These are phyloP conservation scores for Arachis stenosperma DNA, from an alignment of 306 rosid species.

Conservation along the genomic window DNA sequence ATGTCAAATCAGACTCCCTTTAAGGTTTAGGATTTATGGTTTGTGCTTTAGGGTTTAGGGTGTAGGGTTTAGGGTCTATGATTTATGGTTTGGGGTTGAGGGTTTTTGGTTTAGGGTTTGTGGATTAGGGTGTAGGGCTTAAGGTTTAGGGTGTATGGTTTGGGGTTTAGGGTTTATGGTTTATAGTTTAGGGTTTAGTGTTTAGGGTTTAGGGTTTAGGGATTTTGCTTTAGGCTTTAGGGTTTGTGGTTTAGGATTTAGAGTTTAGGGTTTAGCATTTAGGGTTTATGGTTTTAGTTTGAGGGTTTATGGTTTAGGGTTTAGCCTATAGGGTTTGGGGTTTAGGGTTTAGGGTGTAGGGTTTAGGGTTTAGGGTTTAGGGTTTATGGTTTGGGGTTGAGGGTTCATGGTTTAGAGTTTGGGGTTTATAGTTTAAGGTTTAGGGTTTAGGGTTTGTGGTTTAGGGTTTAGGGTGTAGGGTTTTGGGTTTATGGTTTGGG, in stretches of 20 bases:
- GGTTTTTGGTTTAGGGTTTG: too few species aligned
- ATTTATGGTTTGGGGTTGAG: background rate
- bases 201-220: background rate
- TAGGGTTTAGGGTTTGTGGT: background rate
- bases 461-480: too few species aligned
- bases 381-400: background rate
- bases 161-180: background rate
- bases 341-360: background rate
- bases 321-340: too few species aligned
- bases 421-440: too few species aligned
- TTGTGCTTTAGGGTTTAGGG: conserved; percentile 18
- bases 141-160: background rate
- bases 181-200: background rate
- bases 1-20: too few species aligned
- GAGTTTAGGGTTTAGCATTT: too few species aligned
- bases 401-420: background rate
- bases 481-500: too few species aligned
- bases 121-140: background rate
- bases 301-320: too few species aligned
- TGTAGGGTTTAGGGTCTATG: conserved; percentile 20
- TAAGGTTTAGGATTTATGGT: conserved; percentile 13
- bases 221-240: too few species aligned
- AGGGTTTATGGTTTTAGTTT: too few species aligned
- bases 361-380: background rate
- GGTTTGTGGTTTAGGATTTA: too few species aligned